phyloP scores from a whole-genome alignment of 2,329 filamentous ascomycete species.

The Fusarium metavorans region DNA sequence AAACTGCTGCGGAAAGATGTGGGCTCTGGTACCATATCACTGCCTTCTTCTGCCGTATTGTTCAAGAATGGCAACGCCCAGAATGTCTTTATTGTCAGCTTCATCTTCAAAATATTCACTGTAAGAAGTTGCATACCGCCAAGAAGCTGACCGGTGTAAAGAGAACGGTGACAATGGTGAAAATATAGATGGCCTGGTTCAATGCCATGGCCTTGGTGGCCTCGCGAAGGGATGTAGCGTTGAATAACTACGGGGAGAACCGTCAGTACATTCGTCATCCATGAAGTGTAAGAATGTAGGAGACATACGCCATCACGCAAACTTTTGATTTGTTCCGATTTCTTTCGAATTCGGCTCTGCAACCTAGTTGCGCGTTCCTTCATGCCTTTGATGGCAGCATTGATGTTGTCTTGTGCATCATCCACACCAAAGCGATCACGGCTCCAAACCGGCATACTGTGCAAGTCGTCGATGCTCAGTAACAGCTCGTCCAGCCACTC shows the following conservation, averaged over 20 bases:
- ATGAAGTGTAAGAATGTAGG: background rate
- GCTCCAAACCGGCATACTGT: background rate
- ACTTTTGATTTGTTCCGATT: background rate
- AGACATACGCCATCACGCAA: background rate
- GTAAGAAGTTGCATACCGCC: background rate
- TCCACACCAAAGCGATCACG: too few relatives aligned
- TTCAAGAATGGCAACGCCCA: background rate
- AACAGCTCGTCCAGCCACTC: background rate
- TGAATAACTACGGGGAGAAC: background rate
- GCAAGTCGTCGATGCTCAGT: background rate
- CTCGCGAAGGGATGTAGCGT: background rate
- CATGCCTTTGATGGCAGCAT: background rate
- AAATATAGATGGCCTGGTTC: background rate
- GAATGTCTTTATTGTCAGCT: background rate
- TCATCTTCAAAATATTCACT: fast-evolving
- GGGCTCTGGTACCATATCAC: background rate
- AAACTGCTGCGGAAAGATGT: background rate
- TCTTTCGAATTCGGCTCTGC: background rate
- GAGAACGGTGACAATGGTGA: background rate
- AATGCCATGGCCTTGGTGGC: background rate
- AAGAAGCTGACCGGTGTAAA: background rate
- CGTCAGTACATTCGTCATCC: background rate
- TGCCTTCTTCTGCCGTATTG: background rate
- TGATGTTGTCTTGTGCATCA: too few relatives aligned
- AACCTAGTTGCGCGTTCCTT: background rate